phyloP scores from a whole-genome alignment of 208 protist species.

The Trypanosoma boissoni region DNA sequence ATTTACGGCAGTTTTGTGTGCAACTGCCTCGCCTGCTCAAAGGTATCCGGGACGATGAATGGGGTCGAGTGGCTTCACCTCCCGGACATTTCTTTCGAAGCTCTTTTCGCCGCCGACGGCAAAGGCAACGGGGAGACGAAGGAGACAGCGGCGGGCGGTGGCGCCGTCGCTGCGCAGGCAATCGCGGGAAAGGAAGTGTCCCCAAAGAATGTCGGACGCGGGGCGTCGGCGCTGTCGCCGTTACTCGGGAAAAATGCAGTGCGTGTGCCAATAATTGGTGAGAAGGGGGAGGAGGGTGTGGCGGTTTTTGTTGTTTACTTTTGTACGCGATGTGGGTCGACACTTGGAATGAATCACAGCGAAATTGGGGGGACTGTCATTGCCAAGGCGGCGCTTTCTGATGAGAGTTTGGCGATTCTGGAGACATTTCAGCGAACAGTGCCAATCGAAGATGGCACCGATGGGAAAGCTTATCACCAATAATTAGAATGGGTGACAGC shows the following conservation, averaged over 20 bases:
- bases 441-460: slow-evolving; percentile 7
- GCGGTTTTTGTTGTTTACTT: slow-evolving; percentile 46
- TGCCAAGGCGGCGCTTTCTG: slow-evolving; percentile 43
- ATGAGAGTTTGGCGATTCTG: slow-evolving; percentile 44
- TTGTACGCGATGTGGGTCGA: slow-evolving; percentile 54
- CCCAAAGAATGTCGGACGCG: not conserved
- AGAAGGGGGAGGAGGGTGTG: not conserved
- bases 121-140: not conserved
- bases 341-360: slow-evolving; percentile 54
- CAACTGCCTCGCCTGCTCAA: slow-evolving; percentile 51
- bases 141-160: slow-evolving; percentile 1
- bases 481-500: not conserved
- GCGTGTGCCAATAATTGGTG: slow-evolving; percentile 8
- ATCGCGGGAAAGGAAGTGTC: slow-evolving; percentile 4
- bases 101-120: not conserved
- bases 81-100: slow-evolving; percentile 33
- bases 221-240: not conserved
- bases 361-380: slow-evolving; percentile 60
- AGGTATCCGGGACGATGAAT: slow-evolving; percentile 32
- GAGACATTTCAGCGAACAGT: slow-evolving; percentile 50
- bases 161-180: slow-evolving; percentile 11
- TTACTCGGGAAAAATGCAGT: slow-evolving; percentile 8
- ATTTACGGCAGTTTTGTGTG: slow-evolving; percentile 83
- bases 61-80: slow-evolving; percentile 84
- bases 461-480: too few species aligned